Evolutionary conservation across 1,284 basidiomycete species (phyloP).

Genomic region (Singerocomus inundabilis): DNA sequence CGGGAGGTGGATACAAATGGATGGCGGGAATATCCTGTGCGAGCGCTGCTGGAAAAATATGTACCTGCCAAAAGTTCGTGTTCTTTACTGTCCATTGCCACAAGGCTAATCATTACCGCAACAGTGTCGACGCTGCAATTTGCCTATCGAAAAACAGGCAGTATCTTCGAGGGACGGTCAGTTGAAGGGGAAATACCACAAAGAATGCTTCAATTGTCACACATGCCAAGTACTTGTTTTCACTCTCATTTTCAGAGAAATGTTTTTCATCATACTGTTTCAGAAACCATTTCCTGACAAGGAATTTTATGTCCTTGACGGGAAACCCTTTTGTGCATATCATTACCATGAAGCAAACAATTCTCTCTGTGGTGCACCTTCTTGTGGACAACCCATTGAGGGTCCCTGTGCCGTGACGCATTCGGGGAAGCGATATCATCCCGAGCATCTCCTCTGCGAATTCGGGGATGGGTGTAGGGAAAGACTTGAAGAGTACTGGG

Average conservation of each 20-base stretch:
- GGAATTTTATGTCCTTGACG: conserved; percentile 84
- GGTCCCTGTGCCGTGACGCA: conserved; percentile 85
- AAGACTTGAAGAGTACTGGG: conserved; percentile 78
- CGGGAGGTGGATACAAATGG: conserved; percentile 76
- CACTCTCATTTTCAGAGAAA: conserved; percentile 1
- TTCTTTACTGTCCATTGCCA: conserved; percentile 1
- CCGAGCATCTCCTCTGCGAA: conserved; percentile 79
- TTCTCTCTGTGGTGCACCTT: conserved; percentile 74
- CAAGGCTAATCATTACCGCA: conserved; percentile 3
- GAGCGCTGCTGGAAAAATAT: conserved; percentile 91
- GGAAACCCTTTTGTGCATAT: conserved; percentile 83
- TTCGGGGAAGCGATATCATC: conserved; percentile 76
- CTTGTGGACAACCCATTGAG: conserved; percentile 87
- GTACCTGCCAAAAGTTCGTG: conserved; percentile 81
- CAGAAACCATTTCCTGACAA: conserved; percentile 87
- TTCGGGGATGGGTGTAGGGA: conserved; percentile 57
- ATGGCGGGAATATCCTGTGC: conserved; percentile 75
- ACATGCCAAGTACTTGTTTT: conserved; percentile 62
- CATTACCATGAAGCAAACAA: conserved; percentile 90
- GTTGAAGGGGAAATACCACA: conserved; percentile 90
- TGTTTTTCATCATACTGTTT: conserved; percentile 5
- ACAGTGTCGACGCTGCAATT: conserved; percentile 80
- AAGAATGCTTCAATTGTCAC: conserved; percentile 84
- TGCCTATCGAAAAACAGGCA: conserved; percentile 85
- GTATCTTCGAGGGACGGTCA: conserved; percentile 90